These are phyloP conservation scores for Hemerocallis citrina DNA, from an alignment of 106 monocot genomes.

Conservation along the genomic window DNA sequence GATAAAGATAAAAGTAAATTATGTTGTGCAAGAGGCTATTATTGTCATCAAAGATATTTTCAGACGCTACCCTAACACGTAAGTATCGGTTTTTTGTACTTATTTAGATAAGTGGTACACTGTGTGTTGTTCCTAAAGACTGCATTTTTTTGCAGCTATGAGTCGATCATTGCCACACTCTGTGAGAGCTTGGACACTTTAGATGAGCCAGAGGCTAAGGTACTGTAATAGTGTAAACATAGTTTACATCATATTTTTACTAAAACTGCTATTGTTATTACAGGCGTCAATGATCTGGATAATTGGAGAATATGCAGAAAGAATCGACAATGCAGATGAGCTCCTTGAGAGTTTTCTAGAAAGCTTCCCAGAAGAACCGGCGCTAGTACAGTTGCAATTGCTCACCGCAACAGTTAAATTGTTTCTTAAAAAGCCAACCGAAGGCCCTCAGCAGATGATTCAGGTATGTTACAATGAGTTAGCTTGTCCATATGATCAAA, in stretches of 20 bases:
- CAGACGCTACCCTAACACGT: slow-evolving; percentile 98
- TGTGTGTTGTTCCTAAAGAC: neutral
- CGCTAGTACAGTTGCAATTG: slow-evolving; percentile 86
- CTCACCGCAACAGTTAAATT: slow-evolving; percentile 97
- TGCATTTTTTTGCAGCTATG: slow-evolving; percentile 47
- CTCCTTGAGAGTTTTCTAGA: slow-evolving; percentile 98
- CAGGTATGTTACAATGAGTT: slow-evolving; percentile 41
- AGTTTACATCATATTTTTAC: neutral
- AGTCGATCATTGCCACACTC: slow-evolving; percentile 95
- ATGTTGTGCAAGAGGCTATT: slow-evolving; percentile 99
- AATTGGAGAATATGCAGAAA: slow-evolving; percentile 99
- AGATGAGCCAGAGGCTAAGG: slow-evolving; percentile 99
- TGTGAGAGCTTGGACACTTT: slow-evolving; percentile 99
- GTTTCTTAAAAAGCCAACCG: slow-evolving; percentile 99
- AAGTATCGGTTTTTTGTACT: slow-evolving; percentile 12
- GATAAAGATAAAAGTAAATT: slow-evolving; percentile 98
- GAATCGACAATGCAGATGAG: slow-evolving; percentile 99
- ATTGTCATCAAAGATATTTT: slow-evolving; percentile 99
- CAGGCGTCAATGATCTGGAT: slow-evolving; percentile 99
- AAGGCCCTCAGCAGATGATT: slow-evolving; percentile 99
- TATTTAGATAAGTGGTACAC: neutral
- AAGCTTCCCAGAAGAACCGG: slow-evolving; percentile 93
- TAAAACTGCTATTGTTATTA: slow-evolving; percentile 1
- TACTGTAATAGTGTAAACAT: slow-evolving; percentile 13
- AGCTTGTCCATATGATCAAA: neutral